Evolutionary conservation across 202 grass and related monocot species (phyloP).

Genomic region (Hordeum pubiflorum): DNA sequence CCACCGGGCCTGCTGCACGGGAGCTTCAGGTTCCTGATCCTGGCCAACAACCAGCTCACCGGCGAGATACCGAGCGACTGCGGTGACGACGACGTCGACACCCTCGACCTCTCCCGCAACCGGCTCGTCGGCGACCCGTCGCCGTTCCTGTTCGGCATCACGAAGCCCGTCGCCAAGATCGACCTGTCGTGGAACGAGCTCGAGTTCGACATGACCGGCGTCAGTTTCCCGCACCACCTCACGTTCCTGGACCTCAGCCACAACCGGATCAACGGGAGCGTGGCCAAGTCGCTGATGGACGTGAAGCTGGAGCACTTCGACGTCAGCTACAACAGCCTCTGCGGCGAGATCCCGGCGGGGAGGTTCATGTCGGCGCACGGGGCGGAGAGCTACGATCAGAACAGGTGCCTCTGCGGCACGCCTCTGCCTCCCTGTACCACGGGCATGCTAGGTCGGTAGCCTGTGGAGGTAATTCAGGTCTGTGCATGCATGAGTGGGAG

Average conservation of each 20-base stretch:
- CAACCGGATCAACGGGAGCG: conserved; percentile 47
- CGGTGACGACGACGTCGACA: conserved; percentile 22
- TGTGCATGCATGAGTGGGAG: neutral
- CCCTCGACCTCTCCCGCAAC: conserved; percentile 47
- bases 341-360: conserved; percentile 63
- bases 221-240: conserved; percentile 42
- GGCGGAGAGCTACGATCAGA: conserved; percentile 34
- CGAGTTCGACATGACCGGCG: conserved; percentile 46
- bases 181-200: conserved; percentile 72
- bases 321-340: conserved; percentile 63
- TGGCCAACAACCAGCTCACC: conserved; percentile 44
- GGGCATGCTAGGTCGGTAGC: neutral
- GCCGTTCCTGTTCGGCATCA: conserved; percentile 38
- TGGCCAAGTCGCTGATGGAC: conserved; percentile 58
- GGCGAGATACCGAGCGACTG: conserved; percentile 41
- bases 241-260: conserved; percentile 65
- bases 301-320: conserved; percentile 29
- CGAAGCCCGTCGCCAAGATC: conserved; percentile 19
- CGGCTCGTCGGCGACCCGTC: conserved; percentile 43
- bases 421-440: conserved; percentile 48
- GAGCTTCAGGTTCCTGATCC: conserved; percentile 24
- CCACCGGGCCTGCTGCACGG: conserved; percentile 50
- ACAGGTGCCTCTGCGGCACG: conserved; percentile 68
- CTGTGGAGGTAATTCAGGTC: neutral
- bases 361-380: conserved; percentile 37